A percentile compares a stretch with the other conserved stretches of the same genome.
Conservation (phyloP, 768 basidiomycete genomes). For the Paxillus involutus region DNA sequence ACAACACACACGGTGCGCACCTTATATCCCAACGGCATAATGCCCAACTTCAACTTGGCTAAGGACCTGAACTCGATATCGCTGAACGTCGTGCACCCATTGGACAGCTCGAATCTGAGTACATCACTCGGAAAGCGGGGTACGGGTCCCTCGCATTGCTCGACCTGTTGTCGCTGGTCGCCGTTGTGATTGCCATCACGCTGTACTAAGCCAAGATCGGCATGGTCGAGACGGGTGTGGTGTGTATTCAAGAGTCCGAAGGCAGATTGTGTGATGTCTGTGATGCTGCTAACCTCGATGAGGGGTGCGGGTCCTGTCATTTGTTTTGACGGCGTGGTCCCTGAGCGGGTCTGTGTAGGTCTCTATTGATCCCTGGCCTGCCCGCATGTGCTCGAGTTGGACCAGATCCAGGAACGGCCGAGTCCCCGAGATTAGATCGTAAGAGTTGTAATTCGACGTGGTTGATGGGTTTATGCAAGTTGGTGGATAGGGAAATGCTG, state of each 20-base stretch:
- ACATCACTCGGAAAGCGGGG: too few species aligned
- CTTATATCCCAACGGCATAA: constrained; percentile 84
- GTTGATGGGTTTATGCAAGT: constrained; percentile 52
- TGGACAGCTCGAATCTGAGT: constrained; percentile 73
- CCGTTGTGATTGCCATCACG: constrained; percentile 34
- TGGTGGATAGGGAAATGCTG: constrained; percentile 42
- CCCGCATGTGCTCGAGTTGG: constrained; percentile 4
- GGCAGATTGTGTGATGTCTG: too few species aligned
- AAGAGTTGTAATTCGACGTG: constrained; percentile 67
- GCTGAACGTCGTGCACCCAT: constrained; percentile 63
- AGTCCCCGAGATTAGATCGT: constrained; percentile 69
- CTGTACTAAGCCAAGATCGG: constrained; percentile 41
- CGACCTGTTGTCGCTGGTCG: too few species aligned
- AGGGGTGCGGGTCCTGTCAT: too few species aligned
- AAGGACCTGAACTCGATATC: constrained; percentile 80
- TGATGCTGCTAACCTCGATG: too few species aligned
- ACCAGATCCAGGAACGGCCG: constrained; percentile 70
- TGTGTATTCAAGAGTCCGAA: too few species aligned
- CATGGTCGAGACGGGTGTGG: too few species aligned
- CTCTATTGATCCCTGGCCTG: background rate
- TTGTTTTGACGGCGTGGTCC: too few species aligned
- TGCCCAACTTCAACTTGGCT: constrained; percentile 65
- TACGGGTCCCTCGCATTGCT: constrained; percentile 69
- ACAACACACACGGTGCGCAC: constrained; percentile 35
- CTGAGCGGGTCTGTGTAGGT: constrained; percentile 56